Evolutionary conservation across 495 filamentous ascomycete genomes (phyloP).

Genomic region (Penicillium arizonense): DNA sequence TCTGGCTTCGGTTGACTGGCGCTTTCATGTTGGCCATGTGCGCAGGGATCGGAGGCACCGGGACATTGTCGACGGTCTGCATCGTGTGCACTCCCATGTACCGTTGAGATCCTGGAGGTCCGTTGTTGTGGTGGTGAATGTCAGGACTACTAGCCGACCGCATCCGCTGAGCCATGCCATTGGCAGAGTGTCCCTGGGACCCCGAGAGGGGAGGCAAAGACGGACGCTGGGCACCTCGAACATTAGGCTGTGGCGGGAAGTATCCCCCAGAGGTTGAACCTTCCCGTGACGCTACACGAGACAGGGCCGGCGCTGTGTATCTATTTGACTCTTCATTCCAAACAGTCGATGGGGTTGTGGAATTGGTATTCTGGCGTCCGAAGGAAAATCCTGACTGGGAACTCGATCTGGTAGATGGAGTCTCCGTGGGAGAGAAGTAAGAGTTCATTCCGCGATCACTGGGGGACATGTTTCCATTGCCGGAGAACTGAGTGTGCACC

Average conservation of each 20-base stretch:
- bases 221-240: conserved; percentile 69
- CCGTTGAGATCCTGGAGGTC: conserved; percentile 41
- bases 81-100: conserved; percentile 57
- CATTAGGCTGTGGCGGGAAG: conserved; percentile 51
- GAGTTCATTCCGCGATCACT: conserved; percentile 61
- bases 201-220: conserved; percentile 76
- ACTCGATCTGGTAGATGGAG: conserved; percentile 82
- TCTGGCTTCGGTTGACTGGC: conserved; percentile 66
- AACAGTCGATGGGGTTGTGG: conserved; percentile 54
- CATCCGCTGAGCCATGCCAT: conserved; percentile 52
- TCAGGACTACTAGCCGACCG: conserved; percentile 72
- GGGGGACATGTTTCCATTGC: conserved; percentile 47
- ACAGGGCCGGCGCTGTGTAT: conserved; percentile 84
- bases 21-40: conserved; percentile 58
- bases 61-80: conserved; percentile 66
- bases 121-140: conserved; percentile 53
- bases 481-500: conserved; percentile 67
- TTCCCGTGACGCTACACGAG: conserved; percentile 75
- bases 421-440: conserved; percentile 91
- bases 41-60: conserved; percentile 60
- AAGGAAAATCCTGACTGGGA: conserved; percentile 75
- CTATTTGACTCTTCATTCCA: conserved; percentile 69
- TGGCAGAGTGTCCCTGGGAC: conserved; percentile 52
- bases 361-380: conserved; percentile 60
- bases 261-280: conserved; percentile 61